phyloP scores from a whole-genome alignment of 2,329 filamentous ascomycete species.

The Raffaelea deltoideospora region DNA sequence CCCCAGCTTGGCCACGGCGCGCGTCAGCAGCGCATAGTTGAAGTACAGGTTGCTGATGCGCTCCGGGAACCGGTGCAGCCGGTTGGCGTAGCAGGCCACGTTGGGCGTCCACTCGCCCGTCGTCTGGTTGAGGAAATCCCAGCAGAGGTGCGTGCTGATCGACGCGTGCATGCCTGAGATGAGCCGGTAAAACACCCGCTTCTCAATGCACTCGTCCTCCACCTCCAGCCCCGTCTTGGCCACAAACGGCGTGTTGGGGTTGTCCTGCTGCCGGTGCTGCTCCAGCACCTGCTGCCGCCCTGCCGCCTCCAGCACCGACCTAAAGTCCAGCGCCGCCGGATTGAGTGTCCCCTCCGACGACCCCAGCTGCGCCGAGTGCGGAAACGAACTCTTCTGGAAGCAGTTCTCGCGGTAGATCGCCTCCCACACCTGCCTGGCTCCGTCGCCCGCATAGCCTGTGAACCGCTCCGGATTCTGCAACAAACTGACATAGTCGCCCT shows the following conservation, averaged over 20 bases:
- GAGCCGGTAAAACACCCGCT: constrained; percentile 94
- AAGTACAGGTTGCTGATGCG: constrained; percentile 97
- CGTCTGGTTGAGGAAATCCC: constrained; percentile 88
- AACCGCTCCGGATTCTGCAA: constrained; percentile 89
- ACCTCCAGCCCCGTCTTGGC: constrained; percentile 54
- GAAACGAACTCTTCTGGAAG: constrained; percentile 58
- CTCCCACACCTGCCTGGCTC: constrained; percentile 85
- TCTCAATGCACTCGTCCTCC: constrained; percentile 90
- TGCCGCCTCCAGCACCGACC: constrained; percentile 42
- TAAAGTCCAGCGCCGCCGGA: constrained; percentile 44
- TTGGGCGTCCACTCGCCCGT: constrained; percentile 91
- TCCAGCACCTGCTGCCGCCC: constrained; percentile 47
- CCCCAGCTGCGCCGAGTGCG: constrained; percentile 40
- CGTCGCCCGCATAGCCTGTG: constrained; percentile 78
- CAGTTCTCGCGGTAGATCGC: constrained; percentile 96
- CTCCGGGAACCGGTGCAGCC: constrained; percentile 75
- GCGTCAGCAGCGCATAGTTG: constrained; percentile 91
- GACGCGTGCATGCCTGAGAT: constrained; percentile 97
- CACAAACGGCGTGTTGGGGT: constrained; percentile 43
- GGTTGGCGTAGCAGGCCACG: constrained; percentile 68
- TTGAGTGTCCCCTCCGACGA: constrained; percentile 25
- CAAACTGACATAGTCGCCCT: constrained; percentile 93
- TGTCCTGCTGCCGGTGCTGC: constrained; percentile 37
- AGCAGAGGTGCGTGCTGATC: constrained; percentile 91
- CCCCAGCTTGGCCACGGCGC: constrained; percentile 79